Evolutionary conservation across 768 basidiomycete genomes (phyloP), one percentile per base, ranked within the genome.

Genomic region (Boletus rex-veris): DNA sequence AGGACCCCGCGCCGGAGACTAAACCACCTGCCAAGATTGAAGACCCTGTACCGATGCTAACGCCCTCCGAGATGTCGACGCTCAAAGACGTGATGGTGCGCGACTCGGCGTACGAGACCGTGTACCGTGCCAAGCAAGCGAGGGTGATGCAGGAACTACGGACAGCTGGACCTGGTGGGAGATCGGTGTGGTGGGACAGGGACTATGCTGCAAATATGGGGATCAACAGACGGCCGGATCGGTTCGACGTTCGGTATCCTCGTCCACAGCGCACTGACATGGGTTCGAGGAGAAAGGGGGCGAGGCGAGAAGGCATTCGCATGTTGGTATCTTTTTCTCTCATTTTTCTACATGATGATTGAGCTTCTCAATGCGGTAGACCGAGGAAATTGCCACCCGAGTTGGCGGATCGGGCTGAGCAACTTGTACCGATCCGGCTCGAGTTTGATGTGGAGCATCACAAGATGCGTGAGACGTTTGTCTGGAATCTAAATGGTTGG

Each of bases 401-500:
- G 48, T 78, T 85, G 33, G 80, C 80, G 6, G 78, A 83, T 59
- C 75, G 79, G 26, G 78, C 81, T 12, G 97, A 99, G 65, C 79
- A 84, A 61, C 86, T 99, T 26, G 87, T 98, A 5, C 97, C 97
- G 4, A 88, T 99, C 38, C 84, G 97, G n/a, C 76, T 99, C 48
- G 97, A 99, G 69, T 86, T 98, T 63, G 97, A 99, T 62, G 87
- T 95, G 45, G 97, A 98, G 52, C 89, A 91, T 64, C 86, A 90
- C 66, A 90, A 88, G 73, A 86, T 98, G 78, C 83, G 93, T 26
- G 97, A 99, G 67, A 93, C 96, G 0, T 98, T 98, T 72, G 82
- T 97, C 42, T 99, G 96, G 97, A 97, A 99, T 64, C 71, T 95
- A 42, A 88, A 89, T 59, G 96, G 95, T 97, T 52, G n/a, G 83